phyloP scores from a whole-genome alignment of 306 rosid genomes.

The Sicyos baderoa region DNA sequence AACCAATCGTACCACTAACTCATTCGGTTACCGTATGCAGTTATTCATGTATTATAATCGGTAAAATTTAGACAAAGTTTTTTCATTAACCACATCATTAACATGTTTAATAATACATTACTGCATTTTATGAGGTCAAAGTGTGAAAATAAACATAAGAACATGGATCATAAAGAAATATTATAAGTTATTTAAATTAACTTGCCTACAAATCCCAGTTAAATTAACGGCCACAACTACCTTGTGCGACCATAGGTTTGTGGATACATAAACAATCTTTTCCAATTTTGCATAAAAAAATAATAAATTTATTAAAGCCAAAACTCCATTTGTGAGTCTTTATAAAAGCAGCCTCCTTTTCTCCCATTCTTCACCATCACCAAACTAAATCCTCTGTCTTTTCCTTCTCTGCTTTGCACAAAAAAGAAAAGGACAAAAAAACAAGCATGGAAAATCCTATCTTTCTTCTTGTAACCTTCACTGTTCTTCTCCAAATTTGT shows the following conservation, averaged over 20 bases:
- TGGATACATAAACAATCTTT: neutral
- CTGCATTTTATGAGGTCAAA: too few relatives aligned
- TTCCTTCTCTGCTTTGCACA: slow-evolving; percentile 19
- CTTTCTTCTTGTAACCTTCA: slow-evolving; percentile 25
- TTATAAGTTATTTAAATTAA: neutral
- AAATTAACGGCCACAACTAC: slow-evolving; percentile 19
- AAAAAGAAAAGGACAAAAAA: neutral
- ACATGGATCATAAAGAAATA: neutral
- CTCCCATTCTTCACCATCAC: neutral
- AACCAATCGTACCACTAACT: too few relatives aligned
- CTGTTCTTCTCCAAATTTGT: slow-evolving; percentile 31
- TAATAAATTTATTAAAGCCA: neutral
- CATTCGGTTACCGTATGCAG: too few relatives aligned
- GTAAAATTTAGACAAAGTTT: too few relatives aligned
- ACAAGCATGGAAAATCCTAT: slow-evolving; percentile 46
- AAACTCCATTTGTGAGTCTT: neutral
- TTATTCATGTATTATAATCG: too few relatives aligned
- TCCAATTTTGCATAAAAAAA: too few relatives aligned
- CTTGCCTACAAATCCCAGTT: neutral
- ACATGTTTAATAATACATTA: too few relatives aligned
- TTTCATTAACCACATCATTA: too few relatives aligned
- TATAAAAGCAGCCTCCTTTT: slow-evolving; percentile 9
- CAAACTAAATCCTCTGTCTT: slow-evolving; percentile 16
- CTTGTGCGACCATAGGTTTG: neutral
- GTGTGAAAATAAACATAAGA: neutral